phyloP scores from a whole-genome alignment of 73 alveolate species.

The Paramecium sexaurelia region DNA sequence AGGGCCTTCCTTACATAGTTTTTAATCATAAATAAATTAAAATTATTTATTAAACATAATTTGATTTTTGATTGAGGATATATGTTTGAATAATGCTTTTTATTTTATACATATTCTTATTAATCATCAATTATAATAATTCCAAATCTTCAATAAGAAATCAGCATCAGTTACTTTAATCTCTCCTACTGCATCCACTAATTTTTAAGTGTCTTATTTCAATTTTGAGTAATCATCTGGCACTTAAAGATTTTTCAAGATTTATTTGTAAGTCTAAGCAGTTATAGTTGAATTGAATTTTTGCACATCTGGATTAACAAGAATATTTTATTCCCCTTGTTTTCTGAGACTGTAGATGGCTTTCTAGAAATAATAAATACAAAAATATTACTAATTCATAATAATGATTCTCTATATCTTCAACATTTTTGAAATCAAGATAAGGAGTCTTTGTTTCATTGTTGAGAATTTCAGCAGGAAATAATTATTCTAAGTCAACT shows the following conservation, averaged over 20 bases:
- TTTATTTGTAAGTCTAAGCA: background rate
- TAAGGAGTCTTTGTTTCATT: background rate
- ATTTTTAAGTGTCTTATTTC: background rate
- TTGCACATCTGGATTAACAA: slow-evolving; percentile 1
- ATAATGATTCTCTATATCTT: slow-evolving; percentile 33
- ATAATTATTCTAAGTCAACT: background rate
- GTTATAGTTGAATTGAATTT: slow-evolving; percentile 4
- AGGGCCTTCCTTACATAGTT: background rate
- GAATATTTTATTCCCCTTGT: background rate
- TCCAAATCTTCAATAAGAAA: slow-evolving; percentile 40
- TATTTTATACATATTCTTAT: background rate
- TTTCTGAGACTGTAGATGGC: slow-evolving; percentile 6
- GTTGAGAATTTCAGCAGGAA: slow-evolving; percentile 2
- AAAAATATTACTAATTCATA: background rate
- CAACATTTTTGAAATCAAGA: background rate
- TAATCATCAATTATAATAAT: slow-evolving; percentile 46
- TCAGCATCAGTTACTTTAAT: slow-evolving; percentile 12
- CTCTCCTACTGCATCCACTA: slow-evolving; percentile 52
- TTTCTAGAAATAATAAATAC: background rate
- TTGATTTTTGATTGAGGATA: background rate
- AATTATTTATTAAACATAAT: background rate
- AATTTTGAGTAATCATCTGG: background rate
- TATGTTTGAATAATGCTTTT: background rate
- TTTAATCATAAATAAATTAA: slow-evolving; percentile 13
- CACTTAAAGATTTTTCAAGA: background rate